Conservation (phyloP, 75 land plant species). For the Picea glauca region DNA sequence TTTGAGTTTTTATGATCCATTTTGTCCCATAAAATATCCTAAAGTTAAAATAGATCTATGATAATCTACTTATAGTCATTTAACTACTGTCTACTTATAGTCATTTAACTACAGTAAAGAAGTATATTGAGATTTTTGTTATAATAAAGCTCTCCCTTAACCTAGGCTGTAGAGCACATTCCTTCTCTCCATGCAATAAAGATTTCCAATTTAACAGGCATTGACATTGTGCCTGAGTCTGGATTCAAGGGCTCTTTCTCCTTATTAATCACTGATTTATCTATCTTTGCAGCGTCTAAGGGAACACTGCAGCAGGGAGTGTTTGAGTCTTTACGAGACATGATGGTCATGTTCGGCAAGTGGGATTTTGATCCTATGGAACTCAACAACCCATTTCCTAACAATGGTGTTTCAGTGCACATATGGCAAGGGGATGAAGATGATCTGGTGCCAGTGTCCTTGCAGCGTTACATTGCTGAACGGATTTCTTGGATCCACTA, state of each 20-base stretch:
- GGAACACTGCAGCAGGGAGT: no score
- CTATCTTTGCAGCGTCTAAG: no score
- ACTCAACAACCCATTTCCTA: slow-evolving; percentile 15
- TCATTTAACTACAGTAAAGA: no score
- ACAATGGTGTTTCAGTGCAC: slow-evolving; percentile 34
- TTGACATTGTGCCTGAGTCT: not conserved
- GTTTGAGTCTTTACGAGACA: slow-evolving; percentile 36
- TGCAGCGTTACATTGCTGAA: slow-evolving; percentile 27
- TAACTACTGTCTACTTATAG: no score
- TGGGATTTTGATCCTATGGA: slow-evolving; percentile 55
- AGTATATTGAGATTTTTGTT: no score
- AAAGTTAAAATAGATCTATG: no score
- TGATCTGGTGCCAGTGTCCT: slow-evolving; percentile 34
- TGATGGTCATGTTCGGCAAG: slow-evolving; percentile 39
- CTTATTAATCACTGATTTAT: no score
- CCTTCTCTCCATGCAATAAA: not conserved
- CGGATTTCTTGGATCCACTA: slow-evolving; percentile 55
- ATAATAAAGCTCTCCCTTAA: no score
- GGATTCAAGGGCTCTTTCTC: not conserved
- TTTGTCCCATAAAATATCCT: no score
- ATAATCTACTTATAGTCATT: not conserved
- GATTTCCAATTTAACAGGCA: not conserved
- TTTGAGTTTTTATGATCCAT: no score
- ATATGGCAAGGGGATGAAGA: slow-evolving; percentile 65
- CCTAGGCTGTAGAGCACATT: not conserved